Evolutionary conservation across 805 yeast species (phyloP).

Genomic region (Komagataella phaffii): DNA sequence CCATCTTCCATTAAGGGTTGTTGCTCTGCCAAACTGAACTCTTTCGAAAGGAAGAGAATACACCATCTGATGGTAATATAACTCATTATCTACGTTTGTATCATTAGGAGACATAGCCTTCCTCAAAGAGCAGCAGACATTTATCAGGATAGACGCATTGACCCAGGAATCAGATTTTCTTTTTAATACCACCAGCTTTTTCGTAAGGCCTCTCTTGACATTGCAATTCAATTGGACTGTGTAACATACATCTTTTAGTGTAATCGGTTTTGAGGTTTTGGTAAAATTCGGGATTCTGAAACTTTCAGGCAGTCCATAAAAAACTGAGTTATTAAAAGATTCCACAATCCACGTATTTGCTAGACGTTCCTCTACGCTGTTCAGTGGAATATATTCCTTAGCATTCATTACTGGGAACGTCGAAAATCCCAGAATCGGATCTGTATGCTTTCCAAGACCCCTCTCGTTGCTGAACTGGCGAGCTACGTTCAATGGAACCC

Average conservation of each 20-base stretch:
- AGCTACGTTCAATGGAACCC: constrained; percentile 10
- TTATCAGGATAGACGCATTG: constrained; percentile 8
- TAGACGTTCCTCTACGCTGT: neutral
- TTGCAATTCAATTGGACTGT: neutral
- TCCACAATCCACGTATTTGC: neutral
- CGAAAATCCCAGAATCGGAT: neutral
- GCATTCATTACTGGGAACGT: neutral
- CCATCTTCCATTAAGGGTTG: constrained; percentile 14
- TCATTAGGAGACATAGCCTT: constrained; percentile 6
- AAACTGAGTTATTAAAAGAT: neutral
- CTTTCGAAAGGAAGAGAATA: constrained; percentile 8
- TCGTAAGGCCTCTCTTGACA: neutral
- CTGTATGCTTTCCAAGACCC: constrained; percentile 3
- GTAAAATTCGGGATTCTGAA: neutral
- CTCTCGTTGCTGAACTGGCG: constrained; percentile 8
- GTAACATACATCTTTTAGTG: neutral
- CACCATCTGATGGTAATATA: constrained; percentile 12
- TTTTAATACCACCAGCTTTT: constrained; percentile 3
- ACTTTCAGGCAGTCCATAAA: neutral
- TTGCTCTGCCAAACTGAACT: constrained; percentile 4
- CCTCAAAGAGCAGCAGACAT: constrained; percentile 7
- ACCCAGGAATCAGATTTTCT: constrained; percentile 14
- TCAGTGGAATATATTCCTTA: neutral
- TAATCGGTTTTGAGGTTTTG: neutral
- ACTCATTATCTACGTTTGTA: constrained; percentile 13